Evolutionary conservation across 208 protist species (phyloP), one percentile per base, ranked within the genome.

Genomic region (Leishmania braziliensis): DNA sequence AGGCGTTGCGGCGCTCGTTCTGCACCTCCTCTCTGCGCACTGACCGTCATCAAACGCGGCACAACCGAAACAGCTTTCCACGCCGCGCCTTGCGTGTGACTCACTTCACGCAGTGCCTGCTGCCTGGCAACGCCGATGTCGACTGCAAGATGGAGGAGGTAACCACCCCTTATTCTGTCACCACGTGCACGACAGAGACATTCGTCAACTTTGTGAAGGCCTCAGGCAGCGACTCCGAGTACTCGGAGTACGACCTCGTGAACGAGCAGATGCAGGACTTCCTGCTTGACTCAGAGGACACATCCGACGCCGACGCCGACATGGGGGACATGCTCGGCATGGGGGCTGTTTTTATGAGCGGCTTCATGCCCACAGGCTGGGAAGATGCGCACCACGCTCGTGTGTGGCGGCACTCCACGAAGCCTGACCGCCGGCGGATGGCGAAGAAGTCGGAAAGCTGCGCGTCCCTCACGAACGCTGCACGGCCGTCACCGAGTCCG

Each of bases 201-300:
- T 82, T 39, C 56, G 48, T 71, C 3, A 62, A 56, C 4, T 10
- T 54, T 8, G 75, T 81, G 0, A 63, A 77, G 20, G 8, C 53
- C 58, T 85, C 82, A 12, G 83, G 82, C 60, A 88, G 72, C 65
- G 87, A 87, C 62, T 95, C 91, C 18, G 89, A 91, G 48, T 89
- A 89, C 73, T 94, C 90, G 33, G 90, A 93, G 50, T 92, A 87
- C 84, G 89, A 95, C 62, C 80, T 93, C 20, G 76, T 95, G 16
- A 95, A 95, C 56, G 92, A 95, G 63, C 81, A 83, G 43, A 95
- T 96, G 83, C 89, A 96, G 77, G 85, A 91, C 18, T 89, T 89
- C 50, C 65, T 96, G 33, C 74, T 96, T 4, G 89, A 88, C 56
- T 89, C 84, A 33, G 75, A 81, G 26, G 81, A 92, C 65, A 84